A percentile compares a stretch with the other conserved stretches of the same genome.
These are phyloP conservation scores for Fusarium agapanthi DNA, from an alignment of 2,329 filamentous ascomycete species.

Conservation along the genomic window DNA sequence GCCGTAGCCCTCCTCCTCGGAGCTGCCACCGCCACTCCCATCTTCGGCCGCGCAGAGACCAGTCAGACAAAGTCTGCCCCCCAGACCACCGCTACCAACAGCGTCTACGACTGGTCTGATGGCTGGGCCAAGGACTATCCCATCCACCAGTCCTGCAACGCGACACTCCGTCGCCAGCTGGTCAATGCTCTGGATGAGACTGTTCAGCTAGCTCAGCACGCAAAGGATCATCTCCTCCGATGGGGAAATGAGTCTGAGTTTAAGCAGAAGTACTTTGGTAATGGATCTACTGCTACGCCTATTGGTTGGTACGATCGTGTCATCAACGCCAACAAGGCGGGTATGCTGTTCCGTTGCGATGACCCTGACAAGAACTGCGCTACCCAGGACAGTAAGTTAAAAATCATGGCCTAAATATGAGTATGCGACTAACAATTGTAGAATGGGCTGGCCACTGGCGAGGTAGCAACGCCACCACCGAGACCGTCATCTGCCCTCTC, in stretches of 20 bases:
- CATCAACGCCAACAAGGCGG: conserved; percentile 63
- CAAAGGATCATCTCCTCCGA: conserved; percentile 68
- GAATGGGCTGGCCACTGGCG: conserved; percentile 75
- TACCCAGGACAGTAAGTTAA: conserved; percentile 52
- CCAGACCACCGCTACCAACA: conserved; percentile 28
- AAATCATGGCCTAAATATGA: fast-evolving
- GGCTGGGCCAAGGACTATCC: conserved; percentile 49
- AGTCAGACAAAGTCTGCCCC: conserved; percentile 28
- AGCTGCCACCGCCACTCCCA: conserved; percentile 42
- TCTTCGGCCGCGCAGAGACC: conserved; percentile 40
- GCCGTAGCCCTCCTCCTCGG: conserved; percentile 38
- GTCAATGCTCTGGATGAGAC: conserved; percentile 66
- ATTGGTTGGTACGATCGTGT: conserved; percentile 71
- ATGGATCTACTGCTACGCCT: conserved; percentile 63
- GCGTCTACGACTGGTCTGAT: conserved; percentile 45
- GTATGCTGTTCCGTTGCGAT: conserved; percentile 72
- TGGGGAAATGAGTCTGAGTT: conserved; percentile 66
- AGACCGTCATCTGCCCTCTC: conserved; percentile 74
- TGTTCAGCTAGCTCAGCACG: conserved; percentile 65
- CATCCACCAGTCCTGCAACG: conserved; percentile 74
- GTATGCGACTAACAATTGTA: conserved; percentile 39
- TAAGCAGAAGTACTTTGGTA: conserved; percentile 73
- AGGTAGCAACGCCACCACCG: conserved; percentile 68
- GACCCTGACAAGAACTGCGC: conserved; percentile 72
- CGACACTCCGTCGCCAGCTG: conserved; percentile 66